Evolutionary conservation across 208 protist species (phyloP), one percentile per base, ranked within the genome.

Genomic region (Jaenimonas drosophilae): DNA sequence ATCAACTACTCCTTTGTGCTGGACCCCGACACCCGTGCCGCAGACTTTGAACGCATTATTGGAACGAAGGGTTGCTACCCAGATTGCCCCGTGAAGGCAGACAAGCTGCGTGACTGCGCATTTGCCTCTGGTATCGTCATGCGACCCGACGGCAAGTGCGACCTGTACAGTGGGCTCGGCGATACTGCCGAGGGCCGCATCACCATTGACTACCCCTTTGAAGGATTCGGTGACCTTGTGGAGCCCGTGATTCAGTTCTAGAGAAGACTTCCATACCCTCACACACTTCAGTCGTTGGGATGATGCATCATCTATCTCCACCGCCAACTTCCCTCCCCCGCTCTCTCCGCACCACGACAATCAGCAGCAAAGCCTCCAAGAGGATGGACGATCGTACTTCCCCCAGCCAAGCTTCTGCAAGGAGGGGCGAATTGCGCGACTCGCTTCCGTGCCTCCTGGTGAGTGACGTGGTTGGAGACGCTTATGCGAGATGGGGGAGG

Each of bases 171-270:
- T 41, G 75, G 75, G 9, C 29, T 83, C 3, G 75, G 75, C 9
- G 75, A 83, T 41, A 72, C 69, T 5, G 54, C 59, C 40, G 61
- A 76, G 50, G 74, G 74, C 4, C 74, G 74, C 48, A 76, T 83
- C 44, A 70, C 65, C 25, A 83, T 83, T 40, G 74, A 83, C 54
- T 83, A 83, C 62, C 74, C 69, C 1, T 82, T 82, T 38, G 73
- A 82, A 36, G 73, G 73, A 4, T 65, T 54, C 34, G 73, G 73
- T 19, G 49, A 62, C 4, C 58, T 82, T 19, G 57, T 73, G 28
- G 55, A 76, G 19, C 16, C 23, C 19, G 41, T n/a, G 33, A 16
- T 43, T 34, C 29, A 20, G 5, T 43, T 43, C 17, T 40, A n/a
- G n/a, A n/a, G n/a, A n/a, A n/a, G n/a, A n/a, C n/a, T n/a, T n/a